Evolutionary conservation across 2,329 filamentous ascomycete genomes (phyloP).

Genomic region (Botrytis tulipae): DNA sequence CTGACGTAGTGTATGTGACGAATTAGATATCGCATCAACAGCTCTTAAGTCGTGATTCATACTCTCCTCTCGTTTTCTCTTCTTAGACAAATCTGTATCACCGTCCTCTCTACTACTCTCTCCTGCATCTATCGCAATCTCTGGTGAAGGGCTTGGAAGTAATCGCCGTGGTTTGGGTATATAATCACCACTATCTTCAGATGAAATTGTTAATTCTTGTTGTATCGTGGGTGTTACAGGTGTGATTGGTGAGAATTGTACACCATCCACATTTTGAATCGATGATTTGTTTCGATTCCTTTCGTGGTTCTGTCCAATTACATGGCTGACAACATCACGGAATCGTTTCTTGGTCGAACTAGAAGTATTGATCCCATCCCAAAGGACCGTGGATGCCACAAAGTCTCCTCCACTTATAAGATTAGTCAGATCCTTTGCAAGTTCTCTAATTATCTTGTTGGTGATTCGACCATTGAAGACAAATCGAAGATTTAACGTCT

Average conservation of each 20-base stretch:
- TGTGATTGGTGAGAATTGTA: neutral
- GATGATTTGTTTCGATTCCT: neutral
- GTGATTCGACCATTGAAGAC: neutral
- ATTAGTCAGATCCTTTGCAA: neutral
- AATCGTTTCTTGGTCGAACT: neutral
- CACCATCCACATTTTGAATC: neutral
- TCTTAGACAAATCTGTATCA: neutral
- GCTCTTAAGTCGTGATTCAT: neutral
- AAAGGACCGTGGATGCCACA: neutral
- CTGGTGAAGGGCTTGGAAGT: neutral
- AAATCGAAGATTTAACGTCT: neutral
- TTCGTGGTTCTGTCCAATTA: neutral
- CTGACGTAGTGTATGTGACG: neutral
- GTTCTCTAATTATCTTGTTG: neutral
- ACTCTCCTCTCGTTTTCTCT: neutral
- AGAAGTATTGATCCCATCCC: constrained; percentile 3
- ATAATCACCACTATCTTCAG: neutral
- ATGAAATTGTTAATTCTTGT: neutral
- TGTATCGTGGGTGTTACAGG: neutral
- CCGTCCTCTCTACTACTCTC: fast-evolving
- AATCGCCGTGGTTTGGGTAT: neutral
- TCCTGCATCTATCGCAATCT: neutral
- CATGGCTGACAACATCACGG: neutral
- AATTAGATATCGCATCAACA: neutral
- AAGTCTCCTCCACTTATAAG: neutral